A percentile compares a stretch with the other conserved stretches of the same genome.
phyloP scores from a whole-genome alignment of 2,329 filamentous ascomycete genomes.

The Ceratocystis variospora region DNA sequence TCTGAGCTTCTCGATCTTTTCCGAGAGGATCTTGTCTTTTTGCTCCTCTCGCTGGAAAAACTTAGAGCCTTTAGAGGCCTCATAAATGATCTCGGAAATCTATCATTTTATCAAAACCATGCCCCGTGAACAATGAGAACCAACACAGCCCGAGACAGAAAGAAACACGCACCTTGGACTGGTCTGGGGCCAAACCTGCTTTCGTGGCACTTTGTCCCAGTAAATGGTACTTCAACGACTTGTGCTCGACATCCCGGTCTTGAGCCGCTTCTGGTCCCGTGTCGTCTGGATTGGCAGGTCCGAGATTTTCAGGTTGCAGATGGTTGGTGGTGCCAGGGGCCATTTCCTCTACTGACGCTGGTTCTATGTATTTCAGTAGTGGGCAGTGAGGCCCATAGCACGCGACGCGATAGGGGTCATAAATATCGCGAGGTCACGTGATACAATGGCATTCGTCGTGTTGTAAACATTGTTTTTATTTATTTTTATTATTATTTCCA shows the following conservation, averaged over 20 bases:
- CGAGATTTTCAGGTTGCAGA: neutral
- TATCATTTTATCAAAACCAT: constrained; percentile 23
- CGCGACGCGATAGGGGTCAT: neutral
- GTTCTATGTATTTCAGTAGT: neutral
- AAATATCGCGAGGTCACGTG: constrained; percentile 5
- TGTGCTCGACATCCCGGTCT: constrained; percentile 25
- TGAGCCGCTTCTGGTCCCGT: neutral
- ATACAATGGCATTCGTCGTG: neutral
- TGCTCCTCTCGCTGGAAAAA: constrained; percentile 86
- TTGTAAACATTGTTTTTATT: no score
- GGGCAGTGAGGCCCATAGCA: neutral
- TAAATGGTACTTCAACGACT: constrained; percentile 74
- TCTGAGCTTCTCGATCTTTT: constrained; percentile 71
- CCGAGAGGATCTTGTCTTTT: constrained; percentile 67
- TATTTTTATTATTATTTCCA: no score
- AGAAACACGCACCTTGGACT: constrained; percentile 48
- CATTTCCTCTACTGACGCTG: neutral
- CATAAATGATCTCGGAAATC: constrained; percentile 94
- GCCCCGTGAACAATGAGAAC: neutral
- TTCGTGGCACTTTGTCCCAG: constrained; percentile 87
- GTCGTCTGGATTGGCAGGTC: neutral
- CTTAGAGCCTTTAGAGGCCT: constrained; percentile 90
- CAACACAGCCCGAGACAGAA: no score
- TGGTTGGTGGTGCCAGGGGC: no score
- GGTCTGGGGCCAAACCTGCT: constrained; percentile 88